phyloP scores from a whole-genome alignment of 768 basidiomycete species.

The Agaricus sinodeliciosus region DNA sequence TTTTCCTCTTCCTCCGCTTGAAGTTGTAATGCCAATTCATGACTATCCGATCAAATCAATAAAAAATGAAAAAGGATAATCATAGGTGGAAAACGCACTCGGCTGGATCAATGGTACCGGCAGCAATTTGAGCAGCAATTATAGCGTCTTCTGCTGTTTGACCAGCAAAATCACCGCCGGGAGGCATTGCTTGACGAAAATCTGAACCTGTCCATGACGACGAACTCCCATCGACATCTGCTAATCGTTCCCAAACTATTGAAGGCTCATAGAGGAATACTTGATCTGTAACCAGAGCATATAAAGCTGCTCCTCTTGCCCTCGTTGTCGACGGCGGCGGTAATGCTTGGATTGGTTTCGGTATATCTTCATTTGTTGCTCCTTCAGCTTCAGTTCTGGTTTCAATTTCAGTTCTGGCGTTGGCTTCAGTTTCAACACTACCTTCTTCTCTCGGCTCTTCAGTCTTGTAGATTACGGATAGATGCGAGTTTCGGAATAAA shows the following conservation, averaged over 20 bases:
- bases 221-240: slow-evolving; percentile 78
- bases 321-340: too few relatives aligned
- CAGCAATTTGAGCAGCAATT: slow-evolving; percentile 38
- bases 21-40: slow-evolving; percentile 64
- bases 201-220: slow-evolving; percentile 74
- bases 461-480: slow-evolving; percentile 75
- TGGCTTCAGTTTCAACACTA: too few relatives aligned
- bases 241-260: slow-evolving; percentile 87
- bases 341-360: background rate
- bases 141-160: slow-evolving; percentile 59
- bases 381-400: slow-evolving; percentile 17
- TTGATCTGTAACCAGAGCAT: slow-evolving; percentile 81
- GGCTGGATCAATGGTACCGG: slow-evolving; percentile 34
- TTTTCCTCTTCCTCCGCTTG: slow-evolving; percentile 75
- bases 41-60: slow-evolving; percentile 30
- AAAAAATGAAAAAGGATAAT: background rate
- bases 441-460: slow-evolving; percentile 4
- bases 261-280: slow-evolving; percentile 70
- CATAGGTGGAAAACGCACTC: slow-evolving; percentile 44
- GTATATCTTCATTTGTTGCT: background rate
- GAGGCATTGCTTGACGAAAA: slow-evolving; percentile 57
- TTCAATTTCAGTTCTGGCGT: slow-evolving; percentile 6
- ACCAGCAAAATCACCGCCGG: slow-evolving; percentile 78
- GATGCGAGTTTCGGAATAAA: slow-evolving; percentile 86
- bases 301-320: slow-evolving; percentile 40